Base-by-base conservation (phyloP, 2,329 filamentous ascomycete genomes). In the Trichoderma sp. region DNA sequence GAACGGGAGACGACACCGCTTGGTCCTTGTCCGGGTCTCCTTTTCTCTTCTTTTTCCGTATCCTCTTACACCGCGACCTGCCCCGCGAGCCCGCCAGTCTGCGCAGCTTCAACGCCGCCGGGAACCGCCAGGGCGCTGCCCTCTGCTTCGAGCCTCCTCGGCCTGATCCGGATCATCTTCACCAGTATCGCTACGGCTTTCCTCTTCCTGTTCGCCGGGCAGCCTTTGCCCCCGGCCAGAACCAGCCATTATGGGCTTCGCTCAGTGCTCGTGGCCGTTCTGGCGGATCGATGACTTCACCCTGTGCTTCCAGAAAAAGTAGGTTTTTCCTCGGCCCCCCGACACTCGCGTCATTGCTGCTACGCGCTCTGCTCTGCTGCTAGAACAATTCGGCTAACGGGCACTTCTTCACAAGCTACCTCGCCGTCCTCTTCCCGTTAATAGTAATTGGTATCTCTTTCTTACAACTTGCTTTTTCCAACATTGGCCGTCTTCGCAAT, bases 361-460 rank as follows among this genome's bases (percentile, higher is more conserved):
- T 28, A 2, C 44, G 52, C n/a, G 30, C 59, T 63, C n/a, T 17
- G n/a, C 15, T 41, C 30, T 15, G 6, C 17, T 10, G 17, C 28
- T 21, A 44, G 28, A 19, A 52, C 50, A 19, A 7, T 17, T 39
- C 67, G 28, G 66, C 24, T 50, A 62, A 61, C 67, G 44, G 50
- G 4, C 39, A 39, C 52, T 56, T 17, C 52, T 17, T 14, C 10
- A 39, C 14, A 55, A 78, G 77, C 64, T 78, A 77, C 64, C 75
- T 79, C 51, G 89, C 91, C 77, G 87, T 91, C 67, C 81, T 96
- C 54, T 83, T 98, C 63, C 95, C 95, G 63, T 80, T 95, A 67
- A 79, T 88, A 67, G 82, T 90, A 65, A 86, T 93, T 76, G 83
- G 79, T 68, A 71, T 90, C 28, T 98, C 95, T 7, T 75, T 93